Evolutionary conservation across 192 early-diverging fungal species (phyloP).

Genomic region (Coemansia sp.): DNA sequence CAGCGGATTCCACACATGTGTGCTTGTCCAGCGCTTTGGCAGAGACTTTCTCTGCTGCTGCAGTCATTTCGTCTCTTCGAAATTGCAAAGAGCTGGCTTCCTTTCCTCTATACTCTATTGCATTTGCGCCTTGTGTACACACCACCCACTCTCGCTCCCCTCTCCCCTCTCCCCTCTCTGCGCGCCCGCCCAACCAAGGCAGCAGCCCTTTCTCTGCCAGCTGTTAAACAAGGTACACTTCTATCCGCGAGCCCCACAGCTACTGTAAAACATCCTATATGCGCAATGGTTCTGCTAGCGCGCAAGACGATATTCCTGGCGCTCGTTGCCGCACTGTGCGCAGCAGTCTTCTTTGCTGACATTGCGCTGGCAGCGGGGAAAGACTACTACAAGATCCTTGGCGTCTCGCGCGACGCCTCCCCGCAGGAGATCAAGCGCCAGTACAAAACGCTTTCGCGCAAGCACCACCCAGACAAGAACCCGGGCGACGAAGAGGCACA

Average conservation of each 20-base stretch:
- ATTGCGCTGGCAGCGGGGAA: constrained; percentile 31
- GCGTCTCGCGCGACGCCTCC: constrained; percentile 74
- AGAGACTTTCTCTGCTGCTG: neutral
- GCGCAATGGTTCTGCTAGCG: constrained; percentile 2
- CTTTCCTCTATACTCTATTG: too few species aligned
- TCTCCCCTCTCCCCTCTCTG: too few species aligned
- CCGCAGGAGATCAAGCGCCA: constrained; percentile 90
- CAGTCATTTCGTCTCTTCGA: too few species aligned
- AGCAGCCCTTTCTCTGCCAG: neutral
- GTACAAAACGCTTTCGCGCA: constrained; percentile 87
- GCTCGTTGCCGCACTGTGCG: constrained; percentile 11
- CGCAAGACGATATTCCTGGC: neutral
- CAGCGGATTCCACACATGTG: constrained; percentile 20
- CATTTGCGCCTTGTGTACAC: too few species aligned
- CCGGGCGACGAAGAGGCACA: constrained; percentile 82
- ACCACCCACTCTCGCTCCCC: too few species aligned
- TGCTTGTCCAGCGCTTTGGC: neutral
- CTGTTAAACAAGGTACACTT: neutral
- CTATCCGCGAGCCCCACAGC: neutral
- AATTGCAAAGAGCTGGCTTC: too few species aligned
- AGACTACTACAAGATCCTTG: constrained; percentile 90
- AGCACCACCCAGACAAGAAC: constrained; percentile 88
- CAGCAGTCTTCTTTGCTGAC: neutral
- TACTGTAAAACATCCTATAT: neutral
- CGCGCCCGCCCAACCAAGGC: too few species aligned